phyloP scores from a whole-genome alignment of 1,284 basidiomycete species.

The Filobasidium uniguttulatum region DNA sequence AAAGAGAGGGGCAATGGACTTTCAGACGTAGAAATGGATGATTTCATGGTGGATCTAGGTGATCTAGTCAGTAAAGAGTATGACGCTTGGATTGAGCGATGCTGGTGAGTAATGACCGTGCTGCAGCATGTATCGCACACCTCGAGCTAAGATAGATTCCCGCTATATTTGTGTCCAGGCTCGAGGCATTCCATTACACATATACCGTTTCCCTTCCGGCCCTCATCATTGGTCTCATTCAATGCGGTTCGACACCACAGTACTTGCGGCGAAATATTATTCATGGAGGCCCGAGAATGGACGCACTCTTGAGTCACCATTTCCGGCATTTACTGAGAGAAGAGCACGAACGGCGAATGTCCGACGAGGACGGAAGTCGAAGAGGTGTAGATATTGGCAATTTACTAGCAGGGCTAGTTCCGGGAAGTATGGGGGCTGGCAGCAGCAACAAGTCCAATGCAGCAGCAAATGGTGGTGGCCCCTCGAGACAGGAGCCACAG shows the following conservation, averaged over 20 bases:
- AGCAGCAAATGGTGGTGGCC: not conserved
- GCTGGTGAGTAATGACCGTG: constrained; percentile 27
- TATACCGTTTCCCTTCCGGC: constrained; percentile 33
- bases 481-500: not conserved
- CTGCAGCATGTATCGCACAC: not conserved
- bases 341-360: constrained; percentile 26
- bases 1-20: constrained; percentile 21
- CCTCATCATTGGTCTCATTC: constrained; percentile 34
- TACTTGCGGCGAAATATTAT: constrained; percentile 34
- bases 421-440: constrained; percentile 9
- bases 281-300: constrained; percentile 32
- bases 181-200: constrained; percentile 36
- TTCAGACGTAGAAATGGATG: constrained; percentile 28
- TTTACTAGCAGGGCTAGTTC: constrained; percentile 12
- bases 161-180: constrained; percentile 21
- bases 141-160: too few species aligned
- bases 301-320: constrained; percentile 29
- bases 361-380: constrained; percentile 11
- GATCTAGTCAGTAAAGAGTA: constrained; percentile 31
- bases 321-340: constrained; percentile 31
- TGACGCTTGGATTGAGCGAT: constrained; percentile 37
- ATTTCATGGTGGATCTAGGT: constrained; percentile 30
- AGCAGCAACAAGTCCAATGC: not conserved
- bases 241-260: constrained; percentile 27
- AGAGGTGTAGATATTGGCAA: constrained; percentile 16